Base-by-base conservation (phyloP, 768 basidiomycete genomes). In the Tricholoma hemisulphureum region DNA sequence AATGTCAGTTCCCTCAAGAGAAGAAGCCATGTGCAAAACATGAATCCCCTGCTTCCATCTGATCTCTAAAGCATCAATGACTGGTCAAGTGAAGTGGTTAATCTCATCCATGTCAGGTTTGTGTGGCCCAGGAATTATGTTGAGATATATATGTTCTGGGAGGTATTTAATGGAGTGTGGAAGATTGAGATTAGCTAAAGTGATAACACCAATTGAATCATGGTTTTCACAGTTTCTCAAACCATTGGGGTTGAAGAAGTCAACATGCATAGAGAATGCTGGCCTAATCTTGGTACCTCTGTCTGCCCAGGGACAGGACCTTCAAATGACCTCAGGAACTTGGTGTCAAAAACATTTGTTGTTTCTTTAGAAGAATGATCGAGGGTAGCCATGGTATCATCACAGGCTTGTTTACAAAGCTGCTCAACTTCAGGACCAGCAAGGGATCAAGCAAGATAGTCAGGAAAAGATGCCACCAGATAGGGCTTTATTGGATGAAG, bases 191-290 rank as follows among this genome's bases (percentile, higher is more conserved):
- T 68, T 69, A 9, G 65, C 65, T 31, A 72, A 60, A 1, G 69
- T 69, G 9, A 77, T 69, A 9, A 76, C 53, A 3, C 73, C 71
- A 10, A 66, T 61, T 0, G 74, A 77, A 1, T 63, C 58, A 18
- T 55, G 63, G 11, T 63, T 64, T 31, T 71, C 70, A 6, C 56
- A 41, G n/a, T 63, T 60, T 6, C 24, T 58, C 5, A 65, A 66
- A 1, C 69, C 66, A 26, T 76, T 56, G 0, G 73, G 62, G 48
- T 75, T 72, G 62, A 78, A 77, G 46, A 71, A 71, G 53, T 77
- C 69, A 1, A 75, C 29, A 18, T 71, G 62, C 1, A 75, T 58
- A 1, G 63, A 60, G 48, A 74, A 71, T 0, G 66, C 60, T 16
- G 63, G 68, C 18, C 65, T 34, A 18, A 20, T 14, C 14, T 56